Base-by-base conservation (phyloP, 1,284 basidiomycete genomes). In the Cryptococcus sp. region DNA sequence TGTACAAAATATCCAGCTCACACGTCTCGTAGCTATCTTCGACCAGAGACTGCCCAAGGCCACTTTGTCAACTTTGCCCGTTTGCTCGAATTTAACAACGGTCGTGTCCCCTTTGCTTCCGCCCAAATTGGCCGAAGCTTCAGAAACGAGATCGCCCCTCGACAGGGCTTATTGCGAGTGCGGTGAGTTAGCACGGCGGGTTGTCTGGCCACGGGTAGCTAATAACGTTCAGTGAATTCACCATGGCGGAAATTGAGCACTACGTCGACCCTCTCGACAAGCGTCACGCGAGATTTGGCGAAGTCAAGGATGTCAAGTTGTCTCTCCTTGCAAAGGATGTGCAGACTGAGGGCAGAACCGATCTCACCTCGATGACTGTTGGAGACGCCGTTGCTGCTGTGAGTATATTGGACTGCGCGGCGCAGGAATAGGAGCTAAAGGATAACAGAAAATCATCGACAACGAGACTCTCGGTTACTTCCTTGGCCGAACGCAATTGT, bases 181-280 rank as follows among this genome's bases (percentile, higher is more conserved):
- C 89, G 80, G 78, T 78, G 40, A 57, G 76, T 54, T 41, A 19
- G n/a, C 25, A 8, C 25, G 43, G 23, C 39, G 2, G 42, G 3
- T 13, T 1, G 42, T 15, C 16, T 35, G 30, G 5, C 30, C 30
- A 10, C 13, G 5, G 5, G 6, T 3, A 35, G 30, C 30, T 35
- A 35, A 35, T 13, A 35, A 10, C 10, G 30, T 4, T 13, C 58
- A 79, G 95, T 66, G 96, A 99, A 78, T 99, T 99, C 81, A 96
- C 91, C 40, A 97, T 99, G 95, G 96, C 93, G 55, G 96, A 99
- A 82, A 97, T 99, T 78, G 96, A 99, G 81, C 95, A 99, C 82
- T 99, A 84, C 71, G 95, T 99, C 68, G 95, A 99, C 81, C 96
- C 95, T 7, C 83, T 85, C 54, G 88, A 97, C 82, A 99, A 99